Evolutionary conservation across 2,329 filamentous ascomycete genomes (phyloP), one percentile per base, ranked within the genome.

Genomic region (Paecilomyces variotii): DNA sequence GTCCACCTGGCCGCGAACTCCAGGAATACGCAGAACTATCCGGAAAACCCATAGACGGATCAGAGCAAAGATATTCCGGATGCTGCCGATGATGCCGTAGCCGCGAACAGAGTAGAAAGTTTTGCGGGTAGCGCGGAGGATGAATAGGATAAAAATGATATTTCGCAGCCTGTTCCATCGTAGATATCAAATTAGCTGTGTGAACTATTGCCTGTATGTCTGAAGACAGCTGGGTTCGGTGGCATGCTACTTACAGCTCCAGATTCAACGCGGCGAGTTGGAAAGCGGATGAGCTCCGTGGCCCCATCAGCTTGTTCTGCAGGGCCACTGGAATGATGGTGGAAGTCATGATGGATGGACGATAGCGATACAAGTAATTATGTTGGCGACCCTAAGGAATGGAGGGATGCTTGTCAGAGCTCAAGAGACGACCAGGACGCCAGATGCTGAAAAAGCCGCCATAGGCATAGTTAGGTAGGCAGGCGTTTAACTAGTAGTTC

Each of bases 91-190:
- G 67, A 94, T 74, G 64, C 94, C 94, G 72, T 94, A 91, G 65
- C 94, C 94, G 69, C 89, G 90, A 65, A 97, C 82, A 70, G 94
- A 90, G 78, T 91, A 88, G 72, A 90, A 88, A 28, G 84, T 83
- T 69, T 88, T 89, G 64, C 91, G 89, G 32, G 88, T 84, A 81
- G 91, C 89, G 71, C 92, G 88, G 54, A 96, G 79, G 60, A 97
- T 73, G 77, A 97, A 97, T 66, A 96, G 83, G 70, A 92, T 81
- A 74, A 97, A 96, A 67, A 97, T 80, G 60, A 97, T 80, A 72
- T 97, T 96, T 57, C 90, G 89, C 61, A 96, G 70, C 60, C 90
- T 93, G 39, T 64, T 50, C 50, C 24, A 27, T 19, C 53, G 26
- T 45, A 49, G 51, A 49, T n/a, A 32, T 10, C 1, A 25, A 52